Evolutionary conservation across 2,329 filamentous ascomycete genomes (phyloP), one percentile per base, ranked within the genome.

Genomic region (Chaetomium olivaceum): DNA sequence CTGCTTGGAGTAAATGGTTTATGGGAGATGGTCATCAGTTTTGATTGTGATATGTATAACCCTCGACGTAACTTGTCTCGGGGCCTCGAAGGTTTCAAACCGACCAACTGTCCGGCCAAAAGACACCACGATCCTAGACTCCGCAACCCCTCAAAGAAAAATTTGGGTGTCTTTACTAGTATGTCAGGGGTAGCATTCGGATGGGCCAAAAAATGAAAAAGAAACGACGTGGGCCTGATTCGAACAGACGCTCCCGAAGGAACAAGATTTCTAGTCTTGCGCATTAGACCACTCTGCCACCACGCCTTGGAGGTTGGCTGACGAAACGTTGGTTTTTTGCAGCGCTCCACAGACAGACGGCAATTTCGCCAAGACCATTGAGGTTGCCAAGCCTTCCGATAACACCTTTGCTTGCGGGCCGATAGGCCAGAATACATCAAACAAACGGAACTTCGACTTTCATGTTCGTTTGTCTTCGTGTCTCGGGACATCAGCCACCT

Each of bases 181-280:
- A 39, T 19, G 39, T 19, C 16, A 43, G 39, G 39, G 39, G 39
- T 43, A n/a, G 39, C 16, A 43, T 43, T 39, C 16, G 4, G 16
- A 19, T 19, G 39, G 5, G 39, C 9, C 2, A 52, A 58, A 59
- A 33, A 27, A 21, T 14, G 52, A 65, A 67, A 66, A 57, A 25
- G 46, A 65, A 43, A 62, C 69, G 69, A 71, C 69, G 66, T 71
- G 69, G 69, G 69, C 69, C 69, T 69, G 69, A 71, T 71, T 71
- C 69, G 69, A 71, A 71, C 69, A 69, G 69, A 67, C 69, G 69
- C 69, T 69, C 69, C 69, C 69, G 67, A 69, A 69, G 67, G 69
- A 71, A 71, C 69, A 71, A 71, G 69, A 71, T 71, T 71, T 71
- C 68, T 69, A 71, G 69, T 71, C 69, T 69, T 69, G 69, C 69